These are phyloP conservation scores for Aspergillus fumigatus DNA, from an alignment of 2,329 filamentous ascomycete species.

Conservation along the genomic window DNA sequence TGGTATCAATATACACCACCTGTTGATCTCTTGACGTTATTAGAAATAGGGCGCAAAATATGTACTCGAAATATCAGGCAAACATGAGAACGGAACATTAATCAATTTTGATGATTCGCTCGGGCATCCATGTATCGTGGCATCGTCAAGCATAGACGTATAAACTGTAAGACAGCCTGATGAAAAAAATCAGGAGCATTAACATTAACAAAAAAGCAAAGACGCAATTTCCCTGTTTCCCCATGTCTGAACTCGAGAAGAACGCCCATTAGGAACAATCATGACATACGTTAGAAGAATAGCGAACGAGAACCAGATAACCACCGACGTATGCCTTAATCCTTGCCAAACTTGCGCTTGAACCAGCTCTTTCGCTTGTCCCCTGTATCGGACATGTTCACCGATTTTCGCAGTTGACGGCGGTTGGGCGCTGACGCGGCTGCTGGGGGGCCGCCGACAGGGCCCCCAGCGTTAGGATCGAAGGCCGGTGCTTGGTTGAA, in stretches of 20 bases:
- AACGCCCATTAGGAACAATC: conserved; percentile 1
- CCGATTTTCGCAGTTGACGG: conserved; percentile 20
- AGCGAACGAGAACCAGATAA: conserved; percentile 17
- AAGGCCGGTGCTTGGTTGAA: conserved; percentile 9
- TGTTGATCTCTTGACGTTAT: not conserved
- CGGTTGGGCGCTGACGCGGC: conserved; percentile 14
- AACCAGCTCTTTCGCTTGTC: conserved; percentile 93
- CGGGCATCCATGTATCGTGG: conserved; percentile 20
- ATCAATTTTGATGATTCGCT: conserved; percentile 6
- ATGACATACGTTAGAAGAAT: conserved; percentile 16
- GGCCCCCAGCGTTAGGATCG: conserved; percentile 22
- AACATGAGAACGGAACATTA: conserved; percentile 2
- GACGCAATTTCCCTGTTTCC: conserved; percentile 1
- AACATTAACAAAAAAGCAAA: not conserved
- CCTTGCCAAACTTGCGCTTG: conserved; percentile 68
- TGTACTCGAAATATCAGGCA: not conserved
- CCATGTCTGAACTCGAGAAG: conserved; percentile 2
- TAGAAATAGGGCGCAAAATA: not conserved
- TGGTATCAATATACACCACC: not conserved
- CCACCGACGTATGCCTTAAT: conserved; percentile 11
- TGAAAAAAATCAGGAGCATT: conserved; percentile 3
- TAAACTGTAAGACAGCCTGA: conserved; percentile 2
- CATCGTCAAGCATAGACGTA: conserved; percentile 17
- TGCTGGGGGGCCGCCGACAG: conserved; percentile 21
- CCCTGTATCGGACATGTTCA: conserved; percentile 15